phyloP scores from a whole-genome alignment of 2,329 filamentous ascomycete genomes.

The Diplocarpon rosae region DNA sequence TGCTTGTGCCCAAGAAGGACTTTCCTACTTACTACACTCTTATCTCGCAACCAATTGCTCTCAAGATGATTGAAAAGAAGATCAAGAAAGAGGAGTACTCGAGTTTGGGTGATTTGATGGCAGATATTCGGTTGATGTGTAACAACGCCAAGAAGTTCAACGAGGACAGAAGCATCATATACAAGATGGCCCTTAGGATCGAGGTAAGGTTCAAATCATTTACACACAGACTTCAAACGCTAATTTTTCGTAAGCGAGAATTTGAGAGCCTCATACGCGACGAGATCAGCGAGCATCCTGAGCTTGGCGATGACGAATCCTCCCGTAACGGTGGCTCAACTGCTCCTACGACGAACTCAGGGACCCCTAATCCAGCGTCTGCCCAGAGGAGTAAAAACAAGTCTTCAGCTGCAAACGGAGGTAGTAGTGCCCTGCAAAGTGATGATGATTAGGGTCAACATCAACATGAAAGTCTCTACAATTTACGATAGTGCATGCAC shows the following conservation, averaged over 20 bases:
- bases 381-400: conserved; percentile 48
- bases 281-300: conserved; percentile 41
- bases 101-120: conserved; percentile 66
- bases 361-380: conserved; percentile 50
- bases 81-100: conserved; percentile 95
- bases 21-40: conserved; percentile 94
- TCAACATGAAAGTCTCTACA: not conserved
- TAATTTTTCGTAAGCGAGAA: conserved; percentile 40
- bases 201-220: conserved; percentile 50
- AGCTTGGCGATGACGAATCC: conserved; percentile 43
- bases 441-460: conserved; percentile 32
- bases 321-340: conserved; percentile 27
- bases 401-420: conserved; percentile 31
- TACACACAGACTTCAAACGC: conserved; percentile 7
- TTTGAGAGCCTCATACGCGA: conserved; percentile 44
- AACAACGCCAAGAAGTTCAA: conserved; percentile 93
- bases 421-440: conserved; percentile 36
- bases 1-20: conserved; percentile 75
- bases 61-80: conserved; percentile 88
- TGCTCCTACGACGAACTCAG: conserved; percentile 44
- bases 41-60: conserved; percentile 86
- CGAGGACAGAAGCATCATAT: conserved; percentile 86
- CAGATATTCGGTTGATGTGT: conserved; percentile 76
- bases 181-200: conserved; percentile 84
- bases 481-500: not conserved